A percentile compares a stretch with the other conserved stretches of the same genome.
Conservation (phyloP, 1,139 yeast genomes). For the Candida anutae region DNA sequence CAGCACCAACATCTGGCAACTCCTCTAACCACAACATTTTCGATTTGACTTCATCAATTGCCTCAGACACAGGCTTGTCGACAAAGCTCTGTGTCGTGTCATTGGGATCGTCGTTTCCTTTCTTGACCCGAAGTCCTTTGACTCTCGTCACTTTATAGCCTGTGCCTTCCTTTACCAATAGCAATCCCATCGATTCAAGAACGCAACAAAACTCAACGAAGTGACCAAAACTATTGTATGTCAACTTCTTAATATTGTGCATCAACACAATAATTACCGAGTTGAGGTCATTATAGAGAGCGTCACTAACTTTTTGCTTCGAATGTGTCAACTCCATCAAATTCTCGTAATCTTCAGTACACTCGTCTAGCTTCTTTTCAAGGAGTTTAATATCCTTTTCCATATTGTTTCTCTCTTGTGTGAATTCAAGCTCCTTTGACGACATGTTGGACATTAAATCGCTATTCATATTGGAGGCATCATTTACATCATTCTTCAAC, state of each 20-base stretch:
- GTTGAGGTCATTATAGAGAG: constrained; percentile 21
- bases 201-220: constrained; percentile 47
- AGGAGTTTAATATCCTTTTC: constrained; percentile 44
- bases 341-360: constrained; percentile 46
- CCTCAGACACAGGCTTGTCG: constrained; percentile 21
- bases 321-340: constrained; percentile 31
- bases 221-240: constrained; percentile 17
- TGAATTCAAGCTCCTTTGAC: constrained; percentile 53
- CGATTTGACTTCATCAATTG: constrained; percentile 19
- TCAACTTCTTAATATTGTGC: constrained; percentile 12
- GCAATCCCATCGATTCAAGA: constrained; percentile 73
- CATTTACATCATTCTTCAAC: constrained; percentile 20
- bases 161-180: constrained; percentile 39
- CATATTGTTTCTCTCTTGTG: constrained; percentile 42
- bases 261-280: constrained; percentile 14
- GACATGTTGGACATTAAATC: constrained; percentile 62
- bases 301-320: constrained; percentile 22
- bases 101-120: constrained; percentile 13
- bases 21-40: constrained; percentile 20
- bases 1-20: background rate
- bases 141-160: constrained; percentile 52
- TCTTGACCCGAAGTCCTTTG: constrained; percentile 54
- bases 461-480: constrained; percentile 39
- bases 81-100: constrained; percentile 13
- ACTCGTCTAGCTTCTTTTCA: constrained; percentile 21